Evolutionary conservation across 2,329 filamentous ascomycete genomes (phyloP).

Genomic region (Diplocarpon rosae): DNA sequence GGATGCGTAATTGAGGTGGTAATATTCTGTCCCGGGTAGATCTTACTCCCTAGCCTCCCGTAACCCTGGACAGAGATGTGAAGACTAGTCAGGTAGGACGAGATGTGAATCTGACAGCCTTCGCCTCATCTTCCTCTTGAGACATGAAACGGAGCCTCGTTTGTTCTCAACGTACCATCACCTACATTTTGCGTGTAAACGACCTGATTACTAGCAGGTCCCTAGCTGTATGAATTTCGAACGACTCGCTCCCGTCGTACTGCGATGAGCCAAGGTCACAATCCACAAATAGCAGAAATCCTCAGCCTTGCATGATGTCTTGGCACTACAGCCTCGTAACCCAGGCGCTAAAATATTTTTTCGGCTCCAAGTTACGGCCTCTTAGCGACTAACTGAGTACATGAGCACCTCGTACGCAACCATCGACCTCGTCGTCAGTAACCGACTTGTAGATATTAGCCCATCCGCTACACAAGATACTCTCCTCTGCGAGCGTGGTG

Average conservation of each 20-base stretch:
- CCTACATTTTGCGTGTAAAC: too few species aligned
- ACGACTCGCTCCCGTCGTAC: not conserved
- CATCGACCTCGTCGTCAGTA: not conserved
- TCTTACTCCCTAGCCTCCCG: not conserved
- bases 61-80: too few species aligned
- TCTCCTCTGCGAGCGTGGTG: constrained; percentile 17
- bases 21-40: not conserved
- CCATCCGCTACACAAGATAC: not conserved
- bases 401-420: not conserved
- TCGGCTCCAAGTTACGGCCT: not conserved
- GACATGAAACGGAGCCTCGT: too few species aligned
- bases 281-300: not conserved
- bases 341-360: constrained; percentile 16
- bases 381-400: too few species aligned
- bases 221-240: too few species aligned
- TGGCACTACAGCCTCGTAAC: constrained; percentile 15
- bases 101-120: too few species aligned
- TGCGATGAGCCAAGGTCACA: not conserved
- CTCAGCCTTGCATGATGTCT: constrained; percentile 12
- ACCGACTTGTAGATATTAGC: not conserved
- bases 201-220: too few species aligned
- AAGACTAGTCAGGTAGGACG: too few species aligned
- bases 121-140: too few species aligned
- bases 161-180: too few species aligned
- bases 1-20: not conserved